Percentiles rank a stretch among this genome's conserved stretches.
Evolutionary conservation across 169 alveolate genomes (phyloP).

Genomic region (Cryptosporidium ubiquitum): DNA sequence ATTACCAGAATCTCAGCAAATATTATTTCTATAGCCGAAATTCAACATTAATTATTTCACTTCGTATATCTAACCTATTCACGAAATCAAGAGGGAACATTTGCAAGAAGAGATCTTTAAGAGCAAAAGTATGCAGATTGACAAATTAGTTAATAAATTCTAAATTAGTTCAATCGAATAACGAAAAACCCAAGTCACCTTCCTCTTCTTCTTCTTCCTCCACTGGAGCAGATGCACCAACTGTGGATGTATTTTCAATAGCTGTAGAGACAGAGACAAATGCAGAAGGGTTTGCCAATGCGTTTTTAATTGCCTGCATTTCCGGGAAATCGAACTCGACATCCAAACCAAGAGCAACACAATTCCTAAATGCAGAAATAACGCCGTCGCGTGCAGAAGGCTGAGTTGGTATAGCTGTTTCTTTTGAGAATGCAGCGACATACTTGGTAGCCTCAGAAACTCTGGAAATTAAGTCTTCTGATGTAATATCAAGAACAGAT

Average conservation of each 20-base stretch:
- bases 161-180: conserved; percentile 84
- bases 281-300: conserved; percentile 92
- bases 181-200: conserved; percentile 94
- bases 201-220: conserved; percentile 95
- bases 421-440: conserved; percentile 94
- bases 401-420: conserved; percentile 92
- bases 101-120: neutral
- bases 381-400: conserved; percentile 95
- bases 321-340: conserved; percentile 94
- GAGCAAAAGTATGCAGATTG: neutral
- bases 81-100: too few species aligned
- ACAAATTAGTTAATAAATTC: neutral
- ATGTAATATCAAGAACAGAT: conserved; percentile 93
- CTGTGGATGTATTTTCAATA: conserved; percentile 83
- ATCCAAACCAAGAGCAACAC: conserved; percentile 95
- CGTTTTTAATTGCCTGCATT: conserved; percentile 90
- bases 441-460: conserved; percentile 89
- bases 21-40: too few species aligned
- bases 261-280: conserved; percentile 89
- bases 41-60: too few species aligned
- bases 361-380: conserved; percentile 95
- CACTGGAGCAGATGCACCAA: conserved; percentile 83
- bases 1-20: too few species aligned
- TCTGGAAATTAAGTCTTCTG: conserved; percentile 88
- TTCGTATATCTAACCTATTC: too few species aligned